Base-by-base conservation (phyloP, 305 asterid species). In the Fraxinus platypoda region DNA sequence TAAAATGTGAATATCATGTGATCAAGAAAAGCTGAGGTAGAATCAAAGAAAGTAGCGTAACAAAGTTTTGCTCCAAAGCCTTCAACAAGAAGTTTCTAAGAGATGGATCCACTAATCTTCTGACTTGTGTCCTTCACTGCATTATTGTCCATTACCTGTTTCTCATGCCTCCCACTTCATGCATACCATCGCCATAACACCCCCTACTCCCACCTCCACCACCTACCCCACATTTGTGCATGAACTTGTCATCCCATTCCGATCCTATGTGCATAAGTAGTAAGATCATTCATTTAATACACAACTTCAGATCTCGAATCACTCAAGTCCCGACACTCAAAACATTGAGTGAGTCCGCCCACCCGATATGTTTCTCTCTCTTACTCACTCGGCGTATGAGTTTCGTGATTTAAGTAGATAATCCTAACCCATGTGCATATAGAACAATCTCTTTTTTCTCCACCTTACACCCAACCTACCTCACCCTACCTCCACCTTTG, bases 21-120 rank as follows among this genome's bases (percentile, higher is more conserved):
- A 73, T 83, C 64, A 81, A 66, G 72, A 80, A 81, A 85, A 85
- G 83, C 8, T 25, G 87, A 78, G 88, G 30, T 25, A 5, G 74
- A 88, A 87, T 86, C 85, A 76, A 83, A 79, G 81, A 91, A 89
- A 89, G 88, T 28, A 76, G 78, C 72, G 81, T 52, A 49, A 77
- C 70, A 70, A 82, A 83, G 85, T 79, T 41, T 52, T 6, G 62
- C 75, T 81, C 46, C 78, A 25, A 35, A 86, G 82, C 80, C 94
- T 90, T 92, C 79, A 86, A 8, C 46, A 75, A 81, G 82, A 92
- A 91, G 93, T 86, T 84, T 86, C 89, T 66, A 74, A 86, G 74
- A 78, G 81, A 84, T 73, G 73, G 74, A 80, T 82, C 88, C 81
- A 84, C 80, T 83, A 77, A 85, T 81, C 79, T 81, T 84, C 74